Base-by-base conservation (phyloP, 306 rosid species). In the Vigna hirtella region DNA sequence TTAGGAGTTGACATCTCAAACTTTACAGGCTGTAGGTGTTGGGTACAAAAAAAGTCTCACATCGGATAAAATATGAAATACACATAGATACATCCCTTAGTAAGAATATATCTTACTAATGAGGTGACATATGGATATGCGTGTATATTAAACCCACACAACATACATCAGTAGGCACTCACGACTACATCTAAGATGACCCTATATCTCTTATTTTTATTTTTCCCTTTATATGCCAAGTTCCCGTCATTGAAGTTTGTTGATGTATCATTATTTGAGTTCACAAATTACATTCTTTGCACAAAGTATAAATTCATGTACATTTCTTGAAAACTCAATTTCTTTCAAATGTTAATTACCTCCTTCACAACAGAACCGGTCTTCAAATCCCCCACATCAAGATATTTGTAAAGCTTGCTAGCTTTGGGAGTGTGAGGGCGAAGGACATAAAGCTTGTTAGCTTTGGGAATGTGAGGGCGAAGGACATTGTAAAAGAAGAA, bases 401-500 rank as follows among this genome's bases (percentile, higher is more conserved):
- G 89, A 88, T 86, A 95, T 67, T 86, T 89, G 79, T 91, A 96
- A 48, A 81, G 90, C 90, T 86, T 93, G 65, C 75, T 83, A 79
- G 66, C 83, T 80, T 81, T 88, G 82, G 91, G 79, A 70, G 82
- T 43, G 57, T 66, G 98, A 73, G 99, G 99, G 75, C 56, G 93
- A 58, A 95, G 97, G 66, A 93, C 94, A 81, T 93, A 96, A 48
- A 81, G 90, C 90, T 86, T 93, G 65, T 73, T 83, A 79, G 66
- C 83, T 80, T 81, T 88, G 82, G 91, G 79, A 70, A 83, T 43
- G 57, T 66, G 98, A 73, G 99, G 99, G 75, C 56, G 93, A 58
- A 95, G 97, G 66, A 93, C 94, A 81, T 93, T 91, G 83, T 83
- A 20, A 1, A 20, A 91, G 88, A 95, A 95, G 89, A 95, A 95